These are phyloP conservation scores for Exutisphaerella laricina DNA, from an alignment of 2,329 filamentous ascomycete species.

Conservation along the genomic window DNA sequence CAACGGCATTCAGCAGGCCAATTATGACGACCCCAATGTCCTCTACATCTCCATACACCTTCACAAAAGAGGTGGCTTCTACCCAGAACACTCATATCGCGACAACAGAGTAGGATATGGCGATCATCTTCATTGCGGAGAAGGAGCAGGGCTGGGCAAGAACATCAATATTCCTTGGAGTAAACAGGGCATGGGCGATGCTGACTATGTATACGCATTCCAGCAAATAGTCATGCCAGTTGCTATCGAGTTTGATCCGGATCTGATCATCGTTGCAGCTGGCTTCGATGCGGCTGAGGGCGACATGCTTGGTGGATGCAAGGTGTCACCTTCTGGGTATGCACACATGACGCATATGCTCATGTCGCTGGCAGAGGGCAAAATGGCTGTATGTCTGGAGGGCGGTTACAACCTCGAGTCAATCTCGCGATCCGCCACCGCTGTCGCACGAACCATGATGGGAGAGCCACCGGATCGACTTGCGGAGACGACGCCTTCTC, in stretches of 20 bases:
- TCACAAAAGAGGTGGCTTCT: slow-evolving; percentile 76
- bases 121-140: slow-evolving; percentile 55
- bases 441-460: slow-evolving; percentile 90
- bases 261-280: slow-evolving; percentile 90
- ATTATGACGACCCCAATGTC: slow-evolving; percentile 90
- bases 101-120: slow-evolving; percentile 52
- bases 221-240: slow-evolving; percentile 96
- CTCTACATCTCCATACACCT: slow-evolving; percentile 95
- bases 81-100: slow-evolving; percentile 61
- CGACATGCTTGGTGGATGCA: slow-evolving; percentile 87
- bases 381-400: slow-evolving; percentile 86
- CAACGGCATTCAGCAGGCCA: slow-evolving; percentile 94
- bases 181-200: slow-evolving; percentile 77
- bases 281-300: slow-evolving; percentile 95
- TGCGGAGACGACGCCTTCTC: slow-evolving; percentile 43
- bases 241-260: slow-evolving; percentile 85
- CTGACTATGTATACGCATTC: slow-evolving; percentile 94
- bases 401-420: slow-evolving; percentile 92
- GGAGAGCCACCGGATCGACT: slow-evolving; percentile 75
- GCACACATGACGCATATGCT: slow-evolving; percentile 99
- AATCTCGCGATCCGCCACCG: slow-evolving; percentile 86
- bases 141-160: slow-evolving; percentile 53
- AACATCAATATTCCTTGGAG: slow-evolving; percentile 68
- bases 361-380: slow-evolving; percentile 87
- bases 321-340: slow-evolving; percentile 85